Conservation (phyloP, 768 basidiomycete species). For the Hydnomerulius pinastri region DNA sequence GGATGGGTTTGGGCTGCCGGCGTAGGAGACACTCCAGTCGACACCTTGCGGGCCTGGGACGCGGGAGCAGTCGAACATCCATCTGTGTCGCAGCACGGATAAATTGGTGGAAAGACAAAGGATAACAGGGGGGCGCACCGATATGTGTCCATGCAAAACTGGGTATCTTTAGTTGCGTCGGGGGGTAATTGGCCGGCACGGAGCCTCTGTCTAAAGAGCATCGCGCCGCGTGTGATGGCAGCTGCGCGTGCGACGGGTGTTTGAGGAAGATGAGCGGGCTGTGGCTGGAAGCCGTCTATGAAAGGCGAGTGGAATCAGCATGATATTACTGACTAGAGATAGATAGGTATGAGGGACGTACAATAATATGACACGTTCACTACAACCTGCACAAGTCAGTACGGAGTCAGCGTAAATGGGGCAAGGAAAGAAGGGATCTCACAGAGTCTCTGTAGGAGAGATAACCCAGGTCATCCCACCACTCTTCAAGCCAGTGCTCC, state of each 20-base stretch:
- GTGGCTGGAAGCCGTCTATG: conserved; percentile 75
- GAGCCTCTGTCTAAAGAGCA: conserved; percentile 72
- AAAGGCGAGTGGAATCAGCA: conserved; percentile 9
- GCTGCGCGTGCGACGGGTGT: conserved; percentile 69
- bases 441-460: conserved; percentile 86
- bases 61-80: conserved; percentile 93
- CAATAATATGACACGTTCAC: conserved; percentile 96
- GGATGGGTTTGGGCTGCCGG: conserved; percentile 41
- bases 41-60: conserved; percentile 71
- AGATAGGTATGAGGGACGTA: conserved; percentile 35
- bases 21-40: conserved; percentile 78
- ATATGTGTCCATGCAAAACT: conserved; percentile 87
- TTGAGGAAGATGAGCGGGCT: conserved; percentile 61
- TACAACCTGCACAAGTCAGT: conserved; percentile 56
- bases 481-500: conserved; percentile 86
- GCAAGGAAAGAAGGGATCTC: conserved; percentile 21
- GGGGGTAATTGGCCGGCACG: conserved; percentile 66
- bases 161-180: conserved; percentile 66
- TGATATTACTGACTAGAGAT: neutral
- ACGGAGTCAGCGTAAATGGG: conserved; percentile 1
- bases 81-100: conserved; percentile 42
- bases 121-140: conserved; percentile 42
- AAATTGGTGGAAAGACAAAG: neutral
- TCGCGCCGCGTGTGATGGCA: conserved; percentile 63
- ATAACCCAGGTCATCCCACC: conserved; percentile 92